Percentiles rank a stretch among this genome's conserved stretches.
Evolutionary conservation across 2,329 filamentous ascomycete species (phyloP).

Genomic region (Aspergillus hortae): DNA sequence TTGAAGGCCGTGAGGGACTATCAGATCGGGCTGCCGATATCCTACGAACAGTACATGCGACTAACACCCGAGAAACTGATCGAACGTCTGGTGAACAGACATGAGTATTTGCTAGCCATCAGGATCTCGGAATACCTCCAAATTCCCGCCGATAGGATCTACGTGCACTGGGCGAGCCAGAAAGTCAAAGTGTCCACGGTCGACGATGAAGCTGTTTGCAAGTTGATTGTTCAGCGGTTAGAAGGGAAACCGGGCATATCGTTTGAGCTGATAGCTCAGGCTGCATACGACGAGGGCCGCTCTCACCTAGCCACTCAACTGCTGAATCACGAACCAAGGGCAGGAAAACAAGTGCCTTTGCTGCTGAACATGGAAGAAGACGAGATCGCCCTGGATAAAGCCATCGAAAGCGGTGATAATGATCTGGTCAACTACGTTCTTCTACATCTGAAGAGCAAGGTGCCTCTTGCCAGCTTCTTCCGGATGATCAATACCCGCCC

Average conservation of each 20-base stretch:
- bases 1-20: constrained; percentile 91
- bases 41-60: constrained; percentile 89
- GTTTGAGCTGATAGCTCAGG: constrained; percentile 87
- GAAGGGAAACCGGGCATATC: constrained; percentile 88
- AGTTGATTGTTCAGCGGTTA: constrained; percentile 79
- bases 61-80: constrained; percentile 88
- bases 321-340: constrained; percentile 88
- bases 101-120: constrained; percentile 86
- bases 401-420: constrained; percentile 90
- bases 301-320: constrained; percentile 84
- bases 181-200: constrained; percentile 84
- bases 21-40: constrained; percentile 82
- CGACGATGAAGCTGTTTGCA: constrained; percentile 83
- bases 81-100: constrained; percentile 77
- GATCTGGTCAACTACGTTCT: constrained; percentile 90
- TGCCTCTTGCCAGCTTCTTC: constrained; percentile 89
- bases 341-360: constrained; percentile 92
- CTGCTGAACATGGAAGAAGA: constrained; percentile 95
- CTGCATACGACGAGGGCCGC: constrained; percentile 91
- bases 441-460: constrained; percentile 80
- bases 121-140: constrained; percentile 83
- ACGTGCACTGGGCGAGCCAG: constrained; percentile 93
- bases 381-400: constrained; percentile 90
- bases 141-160: constrained; percentile 82
- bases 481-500: constrained; percentile 82